Percentiles rank a stretch among this genome's conserved stretches.
phyloP scores from a whole-genome alignment of 2,329 filamentous ascomycete species.

The Trichoderma arundinaceum region DNA sequence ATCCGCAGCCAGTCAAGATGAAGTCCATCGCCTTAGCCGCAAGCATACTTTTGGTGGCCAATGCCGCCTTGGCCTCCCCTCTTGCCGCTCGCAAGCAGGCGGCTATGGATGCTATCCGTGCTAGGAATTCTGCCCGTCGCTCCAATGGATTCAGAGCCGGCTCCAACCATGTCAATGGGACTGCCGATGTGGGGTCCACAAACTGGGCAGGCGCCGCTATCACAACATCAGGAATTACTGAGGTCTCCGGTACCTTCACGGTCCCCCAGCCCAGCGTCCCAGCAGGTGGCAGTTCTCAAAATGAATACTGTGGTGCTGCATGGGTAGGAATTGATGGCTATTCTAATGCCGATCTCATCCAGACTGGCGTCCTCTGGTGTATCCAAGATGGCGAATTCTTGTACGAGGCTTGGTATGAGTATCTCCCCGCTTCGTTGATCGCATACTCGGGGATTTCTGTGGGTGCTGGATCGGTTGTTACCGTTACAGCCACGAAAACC shows the following conservation, averaged over 20 bases:
- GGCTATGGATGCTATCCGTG: slow-evolving; percentile 20
- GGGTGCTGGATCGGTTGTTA: slow-evolving; percentile 18
- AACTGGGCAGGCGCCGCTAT: slow-evolving; percentile 20
- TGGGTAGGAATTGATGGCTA: slow-evolving; percentile 24
- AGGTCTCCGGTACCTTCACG: slow-evolving; percentile 15
- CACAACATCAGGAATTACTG: slow-evolving; percentile 3
- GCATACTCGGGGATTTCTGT: slow-evolving; percentile 8
- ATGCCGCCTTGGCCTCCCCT: slow-evolving; percentile 1
- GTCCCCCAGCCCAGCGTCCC: slow-evolving; percentile 14
- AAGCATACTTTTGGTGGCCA: background rate
- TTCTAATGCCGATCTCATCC: slow-evolving; percentile 17
- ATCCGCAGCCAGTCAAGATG: slow-evolving; percentile 3
- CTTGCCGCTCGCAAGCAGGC: slow-evolving; percentile 15
- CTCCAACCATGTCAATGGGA: background rate
- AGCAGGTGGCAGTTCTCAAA: background rate
- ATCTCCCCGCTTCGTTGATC: slow-evolving; percentile 3
- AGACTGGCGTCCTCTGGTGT: slow-evolving; percentile 21
- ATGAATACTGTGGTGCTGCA: slow-evolving; percentile 11
- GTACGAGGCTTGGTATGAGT: slow-evolving; percentile 26
- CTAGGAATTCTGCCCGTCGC: background rate
- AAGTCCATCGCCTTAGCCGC: background rate
- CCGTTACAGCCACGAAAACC: slow-evolving; percentile 15
- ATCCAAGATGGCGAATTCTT: background rate
- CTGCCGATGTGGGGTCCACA: background rate
- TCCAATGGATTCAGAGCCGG: slow-evolving; percentile 7